These are phyloP conservation scores for Leishmania mexicana DNA, from an alignment of 208 protist species.

Conservation along the genomic window DNA sequence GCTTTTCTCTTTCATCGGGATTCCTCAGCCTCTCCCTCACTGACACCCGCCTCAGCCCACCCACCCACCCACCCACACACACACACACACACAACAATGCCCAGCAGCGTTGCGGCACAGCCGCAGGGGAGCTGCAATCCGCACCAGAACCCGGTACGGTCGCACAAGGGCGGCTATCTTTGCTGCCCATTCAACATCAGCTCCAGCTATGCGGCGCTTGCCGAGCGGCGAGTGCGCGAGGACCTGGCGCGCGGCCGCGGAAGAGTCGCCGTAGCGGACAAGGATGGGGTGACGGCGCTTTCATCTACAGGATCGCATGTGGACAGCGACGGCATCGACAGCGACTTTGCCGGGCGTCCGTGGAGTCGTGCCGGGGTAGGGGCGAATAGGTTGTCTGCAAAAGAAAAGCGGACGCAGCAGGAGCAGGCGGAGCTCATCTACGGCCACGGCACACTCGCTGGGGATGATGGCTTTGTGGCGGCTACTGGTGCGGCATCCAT, in stretches of 20 bases:
- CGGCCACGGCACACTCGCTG: slow-evolving; percentile 29
- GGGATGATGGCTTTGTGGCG: slow-evolving; percentile 10
- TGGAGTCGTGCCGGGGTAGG: slow-evolving; percentile 78
- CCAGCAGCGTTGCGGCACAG: slow-evolving; percentile 27
- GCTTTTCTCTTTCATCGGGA: background rate
- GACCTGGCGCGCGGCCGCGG: slow-evolving; percentile 13
- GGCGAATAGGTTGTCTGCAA: slow-evolving; percentile 40
- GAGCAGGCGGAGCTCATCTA: slow-evolving; percentile 68
- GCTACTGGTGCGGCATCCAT: background rate
- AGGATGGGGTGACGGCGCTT: slow-evolving; percentile 16
- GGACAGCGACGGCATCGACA: slow-evolving; percentile 27
- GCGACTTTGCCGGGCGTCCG: slow-evolving; percentile 34
- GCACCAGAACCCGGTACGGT: slow-evolving; percentile 49
- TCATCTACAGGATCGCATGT: background rate
- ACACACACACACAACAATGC: slow-evolving; percentile 4
- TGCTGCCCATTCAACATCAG: slow-evolving; percentile 72
- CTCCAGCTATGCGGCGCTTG: slow-evolving; percentile 45
- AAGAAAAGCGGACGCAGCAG: slow-evolving; percentile 66
- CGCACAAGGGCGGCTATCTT: slow-evolving; percentile 70
- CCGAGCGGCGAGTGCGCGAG: slow-evolving; percentile 45
- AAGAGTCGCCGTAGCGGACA: slow-evolving; percentile 12
- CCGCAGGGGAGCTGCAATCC: slow-evolving; percentile 18
- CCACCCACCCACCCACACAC: background rate
- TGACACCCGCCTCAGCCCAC: background rate
- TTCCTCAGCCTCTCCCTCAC: background rate